These are phyloP conservation scores for Myochromella boudieri DNA, from an alignment of 768 basidiomycete genomes.

Conservation along the genomic window DNA sequence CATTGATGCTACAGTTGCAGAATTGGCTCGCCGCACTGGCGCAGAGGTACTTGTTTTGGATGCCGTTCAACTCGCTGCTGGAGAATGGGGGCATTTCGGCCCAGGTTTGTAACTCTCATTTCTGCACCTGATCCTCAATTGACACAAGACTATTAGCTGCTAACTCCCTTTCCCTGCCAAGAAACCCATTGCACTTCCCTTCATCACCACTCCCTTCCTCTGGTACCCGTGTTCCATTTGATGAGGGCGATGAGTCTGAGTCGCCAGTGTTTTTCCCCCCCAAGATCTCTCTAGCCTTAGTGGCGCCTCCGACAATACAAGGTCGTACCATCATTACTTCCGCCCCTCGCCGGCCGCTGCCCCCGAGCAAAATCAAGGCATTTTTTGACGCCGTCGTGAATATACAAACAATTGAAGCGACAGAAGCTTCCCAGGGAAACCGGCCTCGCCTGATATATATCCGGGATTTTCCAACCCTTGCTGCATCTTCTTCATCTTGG, in stretches of 20 bases:
- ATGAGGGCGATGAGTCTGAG: constrained; percentile 50
- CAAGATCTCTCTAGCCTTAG: constrained; percentile 42
- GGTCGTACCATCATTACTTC: constrained; percentile 41
- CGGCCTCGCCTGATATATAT: constrained; percentile 80
- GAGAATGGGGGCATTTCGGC: constrained; percentile 86
- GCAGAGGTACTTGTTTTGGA: constrained; percentile 87
- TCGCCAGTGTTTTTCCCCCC: constrained; percentile 30
- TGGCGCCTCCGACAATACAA: constrained; percentile 35
- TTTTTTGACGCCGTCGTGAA: constrained; percentile 77
- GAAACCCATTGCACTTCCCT: constrained; percentile 76
- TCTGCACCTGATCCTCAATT: neutral
- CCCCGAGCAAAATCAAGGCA: constrained; percentile 58
- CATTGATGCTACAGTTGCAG: constrained; percentile 74
- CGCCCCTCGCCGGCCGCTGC: constrained; percentile 38
- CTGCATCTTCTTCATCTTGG: constrained; percentile 72
- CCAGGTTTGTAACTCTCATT: constrained; percentile 47
- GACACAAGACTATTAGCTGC: constrained; percentile 53
- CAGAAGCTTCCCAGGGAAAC: constrained; percentile 27
- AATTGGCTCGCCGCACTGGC: constrained; percentile 69
- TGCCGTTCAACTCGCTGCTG: constrained; percentile 79
- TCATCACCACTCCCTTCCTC: constrained; percentile 24
- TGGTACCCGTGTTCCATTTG: constrained; percentile 27
- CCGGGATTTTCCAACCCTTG: constrained; percentile 77
- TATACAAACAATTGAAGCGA: constrained; percentile 24
- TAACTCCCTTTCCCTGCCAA: constrained; percentile 61